phyloP scores from a whole-genome alignment of 2,329 filamentous ascomycete species.

The Lecanosticta acicola region DNA sequence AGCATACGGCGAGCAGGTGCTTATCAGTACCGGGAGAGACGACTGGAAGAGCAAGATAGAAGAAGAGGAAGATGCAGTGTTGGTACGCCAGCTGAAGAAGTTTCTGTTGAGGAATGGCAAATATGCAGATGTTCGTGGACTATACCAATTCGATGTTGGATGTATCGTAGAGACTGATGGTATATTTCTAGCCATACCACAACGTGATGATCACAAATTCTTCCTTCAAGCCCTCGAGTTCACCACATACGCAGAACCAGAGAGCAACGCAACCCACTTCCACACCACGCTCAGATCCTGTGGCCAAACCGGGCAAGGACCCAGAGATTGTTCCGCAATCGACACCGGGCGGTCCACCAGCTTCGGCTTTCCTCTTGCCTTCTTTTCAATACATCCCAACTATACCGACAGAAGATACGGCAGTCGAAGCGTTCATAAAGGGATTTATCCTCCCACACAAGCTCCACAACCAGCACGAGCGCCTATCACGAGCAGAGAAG shows the following conservation, averaged over 20 bases:
- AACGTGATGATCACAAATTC: conserved; percentile 71
- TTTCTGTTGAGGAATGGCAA: conserved; percentile 39
- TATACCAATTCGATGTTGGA: neutral
- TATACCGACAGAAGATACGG: conserved; percentile 57
- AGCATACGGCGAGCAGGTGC: conserved; percentile 71
- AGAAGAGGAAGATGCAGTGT: conserved; percentile 58
- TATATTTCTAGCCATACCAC: conserved; percentile 64
- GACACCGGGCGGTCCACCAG: conserved; percentile 29
- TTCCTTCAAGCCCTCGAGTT: conserved; percentile 58
- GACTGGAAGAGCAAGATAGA: conserved; percentile 85
- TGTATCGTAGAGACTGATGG: conserved; percentile 17
- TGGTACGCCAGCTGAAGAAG: conserved; percentile 66
- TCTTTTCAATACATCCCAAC: conserved; percentile 74
- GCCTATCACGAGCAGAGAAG: conserved; percentile 51
- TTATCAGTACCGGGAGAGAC: conserved; percentile 72
- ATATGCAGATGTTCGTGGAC: conserved; percentile 41
- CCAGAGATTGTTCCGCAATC: too few relatives aligned
- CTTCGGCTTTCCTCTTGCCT: conserved; percentile 72
- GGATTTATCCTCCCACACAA: conserved; percentile 60
- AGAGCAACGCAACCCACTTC: conserved; percentile 14
- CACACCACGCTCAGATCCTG: too few relatives aligned
- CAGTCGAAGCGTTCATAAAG: conserved; percentile 52
- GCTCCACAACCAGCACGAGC: conserved; percentile 57
- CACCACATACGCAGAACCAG: too few relatives aligned
- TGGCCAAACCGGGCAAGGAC: conserved; percentile 26